Evolutionary conservation across 306 rosid species (phyloP).

Genomic region (Aeschynomene evenia): DNA sequence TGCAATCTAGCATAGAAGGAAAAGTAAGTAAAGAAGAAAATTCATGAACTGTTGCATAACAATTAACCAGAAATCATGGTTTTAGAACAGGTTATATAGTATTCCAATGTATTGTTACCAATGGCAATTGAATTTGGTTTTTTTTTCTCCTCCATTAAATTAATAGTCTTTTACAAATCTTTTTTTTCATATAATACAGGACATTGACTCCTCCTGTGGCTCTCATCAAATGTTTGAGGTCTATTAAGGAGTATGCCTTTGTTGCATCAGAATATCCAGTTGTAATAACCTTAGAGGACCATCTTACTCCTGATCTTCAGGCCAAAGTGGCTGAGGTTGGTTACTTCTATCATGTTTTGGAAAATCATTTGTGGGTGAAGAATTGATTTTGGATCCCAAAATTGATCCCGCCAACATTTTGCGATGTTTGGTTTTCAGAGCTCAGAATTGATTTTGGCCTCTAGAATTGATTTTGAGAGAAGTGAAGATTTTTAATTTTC

Average conservation of each 20-base stretch:
- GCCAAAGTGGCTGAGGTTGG: slow-evolving; percentile 89
- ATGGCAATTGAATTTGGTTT: slow-evolving; percentile 7
- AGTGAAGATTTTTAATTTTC: no score
- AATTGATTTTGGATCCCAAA: no score
- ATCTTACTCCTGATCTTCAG: slow-evolving; percentile 92
- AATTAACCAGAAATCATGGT: neutral
- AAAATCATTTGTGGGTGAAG: no score
- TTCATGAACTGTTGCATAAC: neutral
- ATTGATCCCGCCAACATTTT: no score
- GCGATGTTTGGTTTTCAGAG: no score
- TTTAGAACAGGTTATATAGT: neutral
- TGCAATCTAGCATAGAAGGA: slow-evolving; percentile 1
- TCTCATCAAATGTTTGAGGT: slow-evolving; percentile 74
- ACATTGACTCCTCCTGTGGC: slow-evolving; percentile 91
- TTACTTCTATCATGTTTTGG: no score
- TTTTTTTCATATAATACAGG: slow-evolving; percentile 38
- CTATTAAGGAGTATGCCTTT: slow-evolving; percentile 82
- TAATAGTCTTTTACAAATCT: slow-evolving; percentile 10
- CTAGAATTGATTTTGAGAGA: no score
- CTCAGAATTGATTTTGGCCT: no score
- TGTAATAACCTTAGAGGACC: slow-evolving; percentile 95
- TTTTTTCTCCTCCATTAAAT: no score
- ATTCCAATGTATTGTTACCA: neutral
- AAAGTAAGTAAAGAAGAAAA: neutral
- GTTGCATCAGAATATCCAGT: slow-evolving; percentile 86